These are phyloP conservation scores for Nakazawaea wickerhamii DNA, from an alignment of 805 yeast species.

Conservation along the genomic window DNA sequence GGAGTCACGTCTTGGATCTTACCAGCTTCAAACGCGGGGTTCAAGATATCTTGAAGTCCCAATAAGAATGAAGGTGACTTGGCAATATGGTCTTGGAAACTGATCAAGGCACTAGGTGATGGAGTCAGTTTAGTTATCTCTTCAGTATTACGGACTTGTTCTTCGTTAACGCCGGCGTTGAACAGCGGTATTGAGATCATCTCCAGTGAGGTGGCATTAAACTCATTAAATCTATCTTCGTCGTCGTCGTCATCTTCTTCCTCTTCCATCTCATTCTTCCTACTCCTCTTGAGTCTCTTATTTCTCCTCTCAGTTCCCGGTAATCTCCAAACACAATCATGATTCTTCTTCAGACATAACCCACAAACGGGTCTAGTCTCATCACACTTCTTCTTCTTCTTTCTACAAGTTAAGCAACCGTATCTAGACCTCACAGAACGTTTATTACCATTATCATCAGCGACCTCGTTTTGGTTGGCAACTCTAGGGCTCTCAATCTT, in stretches of 20 bases:
- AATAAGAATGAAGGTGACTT: background rate
- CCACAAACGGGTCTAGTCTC: constrained; percentile 42
- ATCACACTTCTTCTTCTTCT: constrained; percentile 46
- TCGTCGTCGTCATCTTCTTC: no score
- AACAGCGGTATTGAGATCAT: constrained; percentile 16
- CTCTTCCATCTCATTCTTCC: background rate
- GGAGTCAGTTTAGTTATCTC: constrained; percentile 10
- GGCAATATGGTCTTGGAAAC: background rate
- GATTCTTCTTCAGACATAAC: constrained; percentile 28
- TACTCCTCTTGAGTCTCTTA: constrained; percentile 14
- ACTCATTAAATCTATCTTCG: no score
- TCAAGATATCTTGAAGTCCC: background rate
- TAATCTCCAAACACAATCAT: constrained; percentile 25
- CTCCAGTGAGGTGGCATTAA: constrained; percentile 8
- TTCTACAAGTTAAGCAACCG: constrained; percentile 37
- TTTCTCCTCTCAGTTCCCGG: constrained; percentile 12
- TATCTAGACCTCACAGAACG: constrained; percentile 24
- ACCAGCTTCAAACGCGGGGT: background rate
- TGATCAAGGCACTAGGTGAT: constrained; percentile 4
- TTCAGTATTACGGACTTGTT: constrained; percentile 10
- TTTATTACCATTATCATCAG: background rate
- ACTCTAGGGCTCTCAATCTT: background rate
- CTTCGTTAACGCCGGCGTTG: background rate
- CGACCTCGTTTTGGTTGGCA: background rate
- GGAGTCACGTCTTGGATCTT: background rate